These are phyloP conservation scores for Chlorella sorokiniana DNA, from an alignment of 139 green algal genomes.

Conservation along the genomic window DNA sequence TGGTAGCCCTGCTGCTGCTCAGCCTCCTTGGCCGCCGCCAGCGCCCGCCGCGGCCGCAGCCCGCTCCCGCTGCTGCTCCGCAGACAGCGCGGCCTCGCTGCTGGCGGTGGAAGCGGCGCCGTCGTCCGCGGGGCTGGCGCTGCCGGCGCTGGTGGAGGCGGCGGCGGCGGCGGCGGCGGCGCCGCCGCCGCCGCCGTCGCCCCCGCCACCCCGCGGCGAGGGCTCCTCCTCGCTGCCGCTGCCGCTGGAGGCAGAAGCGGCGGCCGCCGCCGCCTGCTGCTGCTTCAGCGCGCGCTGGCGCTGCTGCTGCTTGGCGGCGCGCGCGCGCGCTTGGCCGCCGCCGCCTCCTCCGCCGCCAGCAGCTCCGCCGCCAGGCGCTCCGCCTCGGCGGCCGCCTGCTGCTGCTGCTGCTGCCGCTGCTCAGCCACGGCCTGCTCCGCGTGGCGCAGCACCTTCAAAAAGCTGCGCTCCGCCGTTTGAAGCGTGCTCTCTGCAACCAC, in stretches of 20 bases:
- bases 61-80: conserved; percentile 13
- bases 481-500: conserved; percentile 5
- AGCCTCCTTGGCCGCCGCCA: neutral
- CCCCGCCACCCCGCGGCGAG: neutral
- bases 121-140: no score
- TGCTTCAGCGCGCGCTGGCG: conserved; percentile 8
- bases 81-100: neutral
- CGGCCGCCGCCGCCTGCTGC: neutral
- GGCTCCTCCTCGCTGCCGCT: neutral
- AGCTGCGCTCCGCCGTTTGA: conserved; percentile 19
- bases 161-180: neutral
- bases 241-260: neutral
- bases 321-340: neutral
- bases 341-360: conserved; percentile 20
- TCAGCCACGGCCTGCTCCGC: conserved; percentile 12
- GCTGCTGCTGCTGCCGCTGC: conserved; percentile 29
- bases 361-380: conserved; percentile 13
- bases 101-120: neutral
- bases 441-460: conserved; percentile 22
- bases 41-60: neutral
- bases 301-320: conserved; percentile 24
- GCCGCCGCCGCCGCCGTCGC: neutral
- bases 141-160: neutral
- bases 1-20: conserved; percentile 15
- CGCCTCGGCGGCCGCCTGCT: conserved; percentile 3